Evolutionary conservation across 352 stramenopile genomes (phyloP).

Genomic region (Achlya hypogyna): DNA sequence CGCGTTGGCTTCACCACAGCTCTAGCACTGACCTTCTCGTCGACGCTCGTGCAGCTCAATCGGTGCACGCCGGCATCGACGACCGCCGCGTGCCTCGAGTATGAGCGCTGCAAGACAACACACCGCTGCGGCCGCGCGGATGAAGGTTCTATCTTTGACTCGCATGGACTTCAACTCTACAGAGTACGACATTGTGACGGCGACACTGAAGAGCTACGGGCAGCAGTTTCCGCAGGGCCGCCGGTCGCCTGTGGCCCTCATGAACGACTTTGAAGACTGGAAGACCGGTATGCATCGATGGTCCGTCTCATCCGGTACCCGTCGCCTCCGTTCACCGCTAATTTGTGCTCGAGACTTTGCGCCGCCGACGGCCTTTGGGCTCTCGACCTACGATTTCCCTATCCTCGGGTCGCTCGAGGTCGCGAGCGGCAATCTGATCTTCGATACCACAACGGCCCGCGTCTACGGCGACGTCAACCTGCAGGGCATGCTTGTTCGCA

Average conservation of each 20-base stretch:
- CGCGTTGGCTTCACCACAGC: background rate
- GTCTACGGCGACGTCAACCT: conserved; percentile 50
- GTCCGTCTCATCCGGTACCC: conserved; percentile 27
- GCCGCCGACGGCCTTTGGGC: conserved; percentile 24
- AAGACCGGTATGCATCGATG: conserved; percentile 78
- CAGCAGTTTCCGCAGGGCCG: conserved; percentile 76
- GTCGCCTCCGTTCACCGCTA: background rate
- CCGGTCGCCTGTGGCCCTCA: conserved; percentile 58
- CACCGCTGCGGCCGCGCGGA: conserved; percentile 86
- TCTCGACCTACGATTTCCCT: conserved; percentile 48
- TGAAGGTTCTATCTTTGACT: conserved; percentile 33
- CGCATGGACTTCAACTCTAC: background rate
- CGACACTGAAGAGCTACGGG: conserved; percentile 56
- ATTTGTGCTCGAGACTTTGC: background rate
- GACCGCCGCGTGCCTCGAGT: conserved; percentile 38
- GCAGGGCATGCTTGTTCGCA: conserved; percentile 50
- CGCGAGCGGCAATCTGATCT: conserved; percentile 54
- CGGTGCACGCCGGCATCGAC: conserved; percentile 47
- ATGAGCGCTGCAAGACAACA: conserved; percentile 93
- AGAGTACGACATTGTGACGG: conserved; percentile 81
- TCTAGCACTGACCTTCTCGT: background rate
- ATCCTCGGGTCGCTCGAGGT: conserved; percentile 76
- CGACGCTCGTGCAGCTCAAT: conserved; percentile 24
- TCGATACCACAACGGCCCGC: conserved; percentile 54
- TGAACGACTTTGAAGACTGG: conserved; percentile 96